Percentiles rank a stretch among this genome's conserved stretches.
Conservation (phyloP, 768 basidiomycete genomes). For the Jaapia argillacea region DNA sequence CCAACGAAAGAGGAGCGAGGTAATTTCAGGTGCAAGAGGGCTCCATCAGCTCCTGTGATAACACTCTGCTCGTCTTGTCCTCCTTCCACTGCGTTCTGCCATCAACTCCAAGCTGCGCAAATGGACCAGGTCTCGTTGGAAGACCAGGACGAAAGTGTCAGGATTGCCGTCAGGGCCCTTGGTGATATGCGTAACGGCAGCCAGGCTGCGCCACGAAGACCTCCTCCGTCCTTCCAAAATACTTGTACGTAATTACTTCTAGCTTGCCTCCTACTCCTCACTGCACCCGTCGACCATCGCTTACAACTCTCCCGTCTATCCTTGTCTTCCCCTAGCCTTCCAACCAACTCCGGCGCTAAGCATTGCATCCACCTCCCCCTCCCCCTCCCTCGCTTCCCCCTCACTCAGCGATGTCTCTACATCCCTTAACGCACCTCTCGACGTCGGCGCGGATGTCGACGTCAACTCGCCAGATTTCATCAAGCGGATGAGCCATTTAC, state of each 20-base stretch:
- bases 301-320: background rate
- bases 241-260: conserved; percentile 13
- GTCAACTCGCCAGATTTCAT: conserved; percentile 25
- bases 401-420: conserved; percentile 10
- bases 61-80: too few relatives aligned
- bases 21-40: too few relatives aligned
- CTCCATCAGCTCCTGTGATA: too few relatives aligned
- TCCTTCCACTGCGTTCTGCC: too few relatives aligned
- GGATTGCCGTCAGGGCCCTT: conserved; percentile 69
- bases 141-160: conserved; percentile 64
- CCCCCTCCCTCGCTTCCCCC: conserved; percentile 20
- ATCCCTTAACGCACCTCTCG: conserved; percentile 2
- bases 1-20: too few relatives aligned
- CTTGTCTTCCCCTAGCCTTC: too few relatives aligned
- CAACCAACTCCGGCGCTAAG: conserved; percentile 26
- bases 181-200: conserved; percentile 63
- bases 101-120: too few relatives aligned
- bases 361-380: conserved; percentile 19
- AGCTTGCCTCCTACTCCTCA: background rate
- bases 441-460: background rate
- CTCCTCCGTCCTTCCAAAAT: conserved; percentile 10
- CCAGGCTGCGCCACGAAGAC: too few relatives aligned
- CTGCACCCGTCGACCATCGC: background rate
- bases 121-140: conserved; percentile 26
- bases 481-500: conserved; percentile 55